Conservation (phyloP, 1,139 yeast species). For the Insectozyma bohioensis region DNA sequence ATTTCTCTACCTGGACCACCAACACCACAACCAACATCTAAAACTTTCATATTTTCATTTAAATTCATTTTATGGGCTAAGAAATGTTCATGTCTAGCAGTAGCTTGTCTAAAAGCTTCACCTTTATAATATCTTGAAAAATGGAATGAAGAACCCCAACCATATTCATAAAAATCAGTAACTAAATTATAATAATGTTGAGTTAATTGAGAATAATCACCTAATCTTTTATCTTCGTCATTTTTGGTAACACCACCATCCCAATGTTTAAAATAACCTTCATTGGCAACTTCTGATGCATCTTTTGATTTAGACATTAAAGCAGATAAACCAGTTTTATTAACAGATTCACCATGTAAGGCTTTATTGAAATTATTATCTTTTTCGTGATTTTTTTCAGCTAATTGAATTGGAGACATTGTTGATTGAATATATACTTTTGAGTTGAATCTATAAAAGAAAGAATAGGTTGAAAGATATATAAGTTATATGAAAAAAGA, state of each 20-base stretch:
- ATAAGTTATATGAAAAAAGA: background rate
- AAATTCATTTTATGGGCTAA: slow-evolving; percentile 86
- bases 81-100: slow-evolving; percentile 97
- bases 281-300: slow-evolving; percentile 82
- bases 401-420: slow-evolving; percentile 16
- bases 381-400: slow-evolving; percentile 41
- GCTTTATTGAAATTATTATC: slow-evolving; percentile 76
- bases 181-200: slow-evolving; percentile 96
- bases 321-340: slow-evolving; percentile 73
- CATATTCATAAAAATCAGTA: slow-evolving; percentile 96
- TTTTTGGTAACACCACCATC: slow-evolving; percentile 80
- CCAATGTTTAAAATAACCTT: slow-evolving; percentile 96
- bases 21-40: slow-evolving; percentile 99
- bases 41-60: slow-evolving; percentile 76
- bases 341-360: slow-evolving; percentile 75
- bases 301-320: slow-evolving; percentile 70
- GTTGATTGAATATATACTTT: slow-evolving; percentile 1
- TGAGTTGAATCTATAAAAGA: slow-evolving; percentile 12
- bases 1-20: slow-evolving; percentile 99
- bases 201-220: slow-evolving; percentile 86
- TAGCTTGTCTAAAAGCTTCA: slow-evolving; percentile 91
- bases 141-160: slow-evolving; percentile 99
- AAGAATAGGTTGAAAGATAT: slow-evolving; percentile 1
- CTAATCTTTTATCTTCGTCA: slow-evolving; percentile 73
- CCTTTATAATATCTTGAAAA: slow-evolving; percentile 92